A percentile compares a stretch with the other conserved stretches of the same genome.
phyloP scores from a whole-genome alignment of 2,329 filamentous ascomycete genomes.

The Ceratocystis albifundus region DNA sequence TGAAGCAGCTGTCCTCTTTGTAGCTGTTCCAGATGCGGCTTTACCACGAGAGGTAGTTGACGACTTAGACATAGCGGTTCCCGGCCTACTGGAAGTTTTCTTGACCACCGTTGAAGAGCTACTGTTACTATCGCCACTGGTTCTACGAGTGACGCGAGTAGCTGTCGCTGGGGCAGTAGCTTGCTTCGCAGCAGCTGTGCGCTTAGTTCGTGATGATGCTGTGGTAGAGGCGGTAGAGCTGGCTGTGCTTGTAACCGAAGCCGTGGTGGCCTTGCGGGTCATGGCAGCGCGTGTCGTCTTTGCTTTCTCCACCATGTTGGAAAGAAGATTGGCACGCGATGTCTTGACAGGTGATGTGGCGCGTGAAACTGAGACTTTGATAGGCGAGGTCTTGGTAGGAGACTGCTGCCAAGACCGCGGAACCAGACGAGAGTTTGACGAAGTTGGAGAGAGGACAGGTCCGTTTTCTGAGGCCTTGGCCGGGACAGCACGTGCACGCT shows the following conservation, averaged over 20 bases:
- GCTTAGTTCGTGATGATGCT: conserved; percentile 24
- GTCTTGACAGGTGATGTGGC: conserved; percentile 53
- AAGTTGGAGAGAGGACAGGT: conserved; percentile 68
- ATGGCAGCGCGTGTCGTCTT: conserved; percentile 43
- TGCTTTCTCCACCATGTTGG: conserved; percentile 50
- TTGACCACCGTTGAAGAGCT: conserved; percentile 55
- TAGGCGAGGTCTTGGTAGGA: conserved; percentile 30
- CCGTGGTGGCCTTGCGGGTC: conserved; percentile 37
- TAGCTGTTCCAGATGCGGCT: conserved; percentile 42
- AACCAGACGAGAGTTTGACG: conserved; percentile 62
- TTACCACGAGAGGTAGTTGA: conserved; percentile 27
- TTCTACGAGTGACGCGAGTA: conserved; percentile 43
- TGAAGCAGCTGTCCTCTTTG: conserved; percentile 37
- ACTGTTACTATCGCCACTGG: conserved; percentile 51
- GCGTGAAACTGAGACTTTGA: conserved; percentile 36
- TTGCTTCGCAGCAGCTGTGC: conserved; percentile 26
- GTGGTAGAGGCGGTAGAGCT: conserved; percentile 36
- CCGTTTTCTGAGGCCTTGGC: conserved; percentile 36
- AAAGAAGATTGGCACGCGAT: conserved; percentile 32
- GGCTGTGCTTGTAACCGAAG: conserved; percentile 35
- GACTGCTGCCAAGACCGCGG: conserved; percentile 29
- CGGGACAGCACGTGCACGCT: conserved; percentile 40
- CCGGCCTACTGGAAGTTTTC: conserved; percentile 34
- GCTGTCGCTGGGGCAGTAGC: conserved; percentile 36
- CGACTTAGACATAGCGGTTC: conserved; percentile 33